phyloP scores from a whole-genome alignment of 139 green algal species.

The Chlamydomonas eustigma region DNA sequence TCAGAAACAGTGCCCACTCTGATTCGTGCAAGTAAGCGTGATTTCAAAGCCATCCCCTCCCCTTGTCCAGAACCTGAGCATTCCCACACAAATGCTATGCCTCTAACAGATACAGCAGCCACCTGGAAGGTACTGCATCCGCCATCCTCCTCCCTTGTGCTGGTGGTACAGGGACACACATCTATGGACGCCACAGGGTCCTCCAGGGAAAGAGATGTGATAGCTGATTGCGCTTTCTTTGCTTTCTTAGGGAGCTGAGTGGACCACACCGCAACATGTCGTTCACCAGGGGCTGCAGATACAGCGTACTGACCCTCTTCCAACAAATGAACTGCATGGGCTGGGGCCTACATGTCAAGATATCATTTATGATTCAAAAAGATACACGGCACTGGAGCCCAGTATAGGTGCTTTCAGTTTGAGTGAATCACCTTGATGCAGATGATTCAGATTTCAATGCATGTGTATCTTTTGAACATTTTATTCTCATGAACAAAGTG shows the following conservation, averaged over 20 bases:
- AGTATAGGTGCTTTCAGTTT: no score
- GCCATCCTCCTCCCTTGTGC: background rate
- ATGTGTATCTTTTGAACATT: no score
- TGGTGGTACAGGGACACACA: background rate
- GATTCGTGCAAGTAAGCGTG: constrained; percentile 33
- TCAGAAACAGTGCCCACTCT: constrained; percentile 11
- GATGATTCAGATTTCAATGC: no score
- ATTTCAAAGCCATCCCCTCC: background rate
- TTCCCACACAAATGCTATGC: constrained; percentile 53
- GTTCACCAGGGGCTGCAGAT: constrained; percentile 49
- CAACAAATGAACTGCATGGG: constrained; percentile 37
- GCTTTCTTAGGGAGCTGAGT: constrained; percentile 22
- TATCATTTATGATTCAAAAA: no score
- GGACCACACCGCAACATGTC: constrained; percentile 57
- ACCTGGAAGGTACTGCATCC: constrained; percentile 37
- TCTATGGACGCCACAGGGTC: constrained; percentile 38
- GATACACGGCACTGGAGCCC: no score
- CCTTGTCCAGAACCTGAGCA: background rate
- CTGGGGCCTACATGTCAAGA: constrained; percentile 38
- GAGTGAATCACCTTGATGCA: no score
- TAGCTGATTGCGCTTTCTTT: constrained; percentile 35
- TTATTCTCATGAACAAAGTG: no score
- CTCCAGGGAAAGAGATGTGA: constrained; percentile 38
- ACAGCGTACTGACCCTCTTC: constrained; percentile 44
- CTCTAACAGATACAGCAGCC: constrained; percentile 43